A percentile compares a stretch with the other conserved stretches of the same genome.
These are phyloP conservation scores for Pleurotus djamor DNA, from an alignment of 768 basidiomycete genomes.

Conservation along the genomic window DNA sequence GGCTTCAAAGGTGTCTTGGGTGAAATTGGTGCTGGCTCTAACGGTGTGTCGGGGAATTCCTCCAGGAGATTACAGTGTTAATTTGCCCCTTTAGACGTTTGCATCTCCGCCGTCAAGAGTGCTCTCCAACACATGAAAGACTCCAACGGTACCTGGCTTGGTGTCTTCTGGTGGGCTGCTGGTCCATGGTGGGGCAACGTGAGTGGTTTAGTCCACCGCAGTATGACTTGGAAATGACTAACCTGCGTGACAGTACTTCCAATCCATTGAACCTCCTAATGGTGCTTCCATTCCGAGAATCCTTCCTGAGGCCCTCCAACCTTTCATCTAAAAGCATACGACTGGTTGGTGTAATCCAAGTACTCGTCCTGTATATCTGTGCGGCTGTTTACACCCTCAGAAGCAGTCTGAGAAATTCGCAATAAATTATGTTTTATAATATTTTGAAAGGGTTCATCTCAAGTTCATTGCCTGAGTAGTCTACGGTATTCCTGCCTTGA, in stretches of 20 bases:
- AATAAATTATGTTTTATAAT: too few species aligned
- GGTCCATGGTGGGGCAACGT: constrained; percentile 61
- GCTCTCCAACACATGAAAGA: constrained; percentile 60
- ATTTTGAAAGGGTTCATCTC: too few species aligned
- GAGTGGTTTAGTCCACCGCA: constrained; percentile 20
- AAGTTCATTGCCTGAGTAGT: too few species aligned
- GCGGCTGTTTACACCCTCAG: too few species aligned
- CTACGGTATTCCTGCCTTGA: too few species aligned
- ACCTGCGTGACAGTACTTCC: constrained; percentile 42
- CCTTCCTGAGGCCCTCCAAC: constrained; percentile 54
- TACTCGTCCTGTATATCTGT: too few species aligned
- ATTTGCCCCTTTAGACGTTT: constrained; percentile 19
- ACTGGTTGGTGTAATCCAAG: too few species aligned
- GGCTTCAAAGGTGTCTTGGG: constrained; percentile 65
- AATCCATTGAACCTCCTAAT: constrained; percentile 59
- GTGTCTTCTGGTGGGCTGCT: constrained; percentile 55
- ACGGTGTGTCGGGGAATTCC: constrained; percentile 14
- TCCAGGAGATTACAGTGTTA: neutral
- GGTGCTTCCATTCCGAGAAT: constrained; percentile 52
- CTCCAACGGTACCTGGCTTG: constrained; percentile 54
- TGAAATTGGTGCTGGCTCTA: constrained; percentile 56
- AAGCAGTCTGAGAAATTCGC: too few species aligned
- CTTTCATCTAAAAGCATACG: constrained; percentile 40
- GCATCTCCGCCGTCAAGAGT: constrained; percentile 48
- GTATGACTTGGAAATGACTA: neutral